phyloP scores from a whole-genome alignment of 306 rosid genomes.

The Vicia villosa region DNA sequence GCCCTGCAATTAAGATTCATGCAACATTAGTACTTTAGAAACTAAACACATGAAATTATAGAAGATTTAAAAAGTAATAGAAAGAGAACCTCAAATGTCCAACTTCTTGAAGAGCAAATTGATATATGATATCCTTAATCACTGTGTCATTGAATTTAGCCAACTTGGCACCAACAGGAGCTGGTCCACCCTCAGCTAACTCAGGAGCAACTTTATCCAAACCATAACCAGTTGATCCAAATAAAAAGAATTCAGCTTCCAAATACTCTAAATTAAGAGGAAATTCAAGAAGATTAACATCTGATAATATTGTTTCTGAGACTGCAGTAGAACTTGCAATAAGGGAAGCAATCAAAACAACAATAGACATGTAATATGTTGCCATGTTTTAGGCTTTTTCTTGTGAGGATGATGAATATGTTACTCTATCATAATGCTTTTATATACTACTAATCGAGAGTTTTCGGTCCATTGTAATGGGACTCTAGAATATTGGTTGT shows the following conservation, averaged over 20 bases:
- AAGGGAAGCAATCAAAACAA: constrained; percentile 22
- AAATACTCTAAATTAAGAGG: constrained; percentile 60
- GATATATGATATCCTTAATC: constrained; percentile 46
- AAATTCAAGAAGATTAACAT: constrained; percentile 13
- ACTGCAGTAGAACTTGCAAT: not conserved
- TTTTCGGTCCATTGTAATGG: too few relatives aligned
- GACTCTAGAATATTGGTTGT: too few relatives aligned
- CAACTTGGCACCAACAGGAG: constrained; percentile 57
- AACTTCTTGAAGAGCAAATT: constrained; percentile 70
- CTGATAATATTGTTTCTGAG: constrained; percentile 33
- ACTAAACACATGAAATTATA: not conserved
- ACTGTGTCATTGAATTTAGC: constrained; percentile 44
- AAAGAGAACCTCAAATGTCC: constrained; percentile 64
- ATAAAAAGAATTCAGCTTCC: constrained; percentile 71
- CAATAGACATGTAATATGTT: not conserved
- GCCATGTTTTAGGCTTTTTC: constrained; percentile 29
- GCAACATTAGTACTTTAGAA: not conserved
- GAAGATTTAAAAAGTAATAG: not conserved
- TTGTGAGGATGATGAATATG: not conserved
- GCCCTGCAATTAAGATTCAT: constrained; percentile 47
- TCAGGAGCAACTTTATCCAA: constrained; percentile 55
- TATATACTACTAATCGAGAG: too few relatives aligned
- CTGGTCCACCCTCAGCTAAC: constrained; percentile 57
- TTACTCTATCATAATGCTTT: not conserved
- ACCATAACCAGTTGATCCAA: constrained; percentile 60